Base-by-base conservation (phyloP, 1,139 yeast genomes). In the Sugiyamaella sp. region DNA sequence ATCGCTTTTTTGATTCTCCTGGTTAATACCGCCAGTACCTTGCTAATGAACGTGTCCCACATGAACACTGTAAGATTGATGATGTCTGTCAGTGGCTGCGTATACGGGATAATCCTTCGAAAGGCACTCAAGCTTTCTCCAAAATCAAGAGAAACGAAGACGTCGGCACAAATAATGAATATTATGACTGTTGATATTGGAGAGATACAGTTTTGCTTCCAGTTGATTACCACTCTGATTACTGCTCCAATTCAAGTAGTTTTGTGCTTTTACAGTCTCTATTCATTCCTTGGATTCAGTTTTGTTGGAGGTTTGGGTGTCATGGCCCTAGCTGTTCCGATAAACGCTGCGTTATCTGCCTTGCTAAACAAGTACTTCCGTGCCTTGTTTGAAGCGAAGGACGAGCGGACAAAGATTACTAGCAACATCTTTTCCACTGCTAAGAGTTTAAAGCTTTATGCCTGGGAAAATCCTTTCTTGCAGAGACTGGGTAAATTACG, bases 101-200 rank as follows among this genome's bases (percentile, higher is more conserved):
- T 90, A 59, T 86, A 85, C 2, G 79, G 93, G 1, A 77, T 85
- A 10, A 80, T 90, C 53, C 89, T 89, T 68, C 77, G 84, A 63
- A 93, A 93, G 68, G 79, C 97, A 0, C 73, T 93, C 57, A 80
- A 79, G 4, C 76, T 93, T 56, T 87, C 96, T 1, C 86, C 84
- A 62, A 95, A 89, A 63, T 84, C 95, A 1, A 84, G 88, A 51
- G 85, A 81, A 57, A 76, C 80, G 52, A 82, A 88, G 49, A 82
- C 88, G 25, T 87, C 96, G 4, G 97, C 98, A 66, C 97, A 91
- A 68, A 89, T 93, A 65, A 98, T 93, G 57, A 91, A 91, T 66
- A 76, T 91, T 42, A 60, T 64, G 66, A 58, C 67, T 3, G 64
- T 65, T 43, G 99, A 93, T 73, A 85, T 91, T 9, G 95, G 87